Evolutionary conservation across 495 filamentous ascomycete species (phyloP), one percentile per base, ranked within the genome.

Genomic region (Hypoxylon cercidicola): DNA sequence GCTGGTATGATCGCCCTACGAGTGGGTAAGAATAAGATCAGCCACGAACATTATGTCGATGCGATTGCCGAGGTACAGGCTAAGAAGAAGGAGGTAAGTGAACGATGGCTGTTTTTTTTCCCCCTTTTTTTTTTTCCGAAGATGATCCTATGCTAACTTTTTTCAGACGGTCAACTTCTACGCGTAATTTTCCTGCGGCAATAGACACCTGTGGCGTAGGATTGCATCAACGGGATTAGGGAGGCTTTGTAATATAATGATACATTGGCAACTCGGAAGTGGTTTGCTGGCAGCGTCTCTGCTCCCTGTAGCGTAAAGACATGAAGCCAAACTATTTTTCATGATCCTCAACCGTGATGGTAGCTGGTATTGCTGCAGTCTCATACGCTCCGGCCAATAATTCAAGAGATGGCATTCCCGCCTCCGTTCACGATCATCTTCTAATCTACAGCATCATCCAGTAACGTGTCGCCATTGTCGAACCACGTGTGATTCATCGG

Each of bases 1-100:
- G 95, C 95, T 25, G 95, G 95, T 75, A 99, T 99, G 95, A 99
- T 99, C 79, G 95, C 95, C 16, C 81, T 99, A 66, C 85, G 95
- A 55, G 90, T 89, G 77, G 95, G 95, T 28, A 89, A 91, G 84
- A 90, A 85, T 75, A 97, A 97, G 86, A 92, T 99, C 65, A 89
- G 89, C 57, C 95, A 99, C 69, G 95, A 99, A 82, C 93, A 99
- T 79, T 99, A 98, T 76, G 95, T 99, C 20, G 95, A 99, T 85
- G 95, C 95, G 50, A 98, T 99, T 72, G 83, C 92, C 18, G 95
- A 99, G 75, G 95, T 99, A 67, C 92, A 97, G 76, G 88, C 92
- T 47, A 98, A 97, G 90, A 97, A 97, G 91, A 96, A 94, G 84
- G 90, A 93, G 59, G 80, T 83, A 85, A 88, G 78, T 78, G 35